These are phyloP conservation scores for Phytophthora crassamura DNA, from an alignment of 352 stramenopile species.

Conservation along the genomic window DNA sequence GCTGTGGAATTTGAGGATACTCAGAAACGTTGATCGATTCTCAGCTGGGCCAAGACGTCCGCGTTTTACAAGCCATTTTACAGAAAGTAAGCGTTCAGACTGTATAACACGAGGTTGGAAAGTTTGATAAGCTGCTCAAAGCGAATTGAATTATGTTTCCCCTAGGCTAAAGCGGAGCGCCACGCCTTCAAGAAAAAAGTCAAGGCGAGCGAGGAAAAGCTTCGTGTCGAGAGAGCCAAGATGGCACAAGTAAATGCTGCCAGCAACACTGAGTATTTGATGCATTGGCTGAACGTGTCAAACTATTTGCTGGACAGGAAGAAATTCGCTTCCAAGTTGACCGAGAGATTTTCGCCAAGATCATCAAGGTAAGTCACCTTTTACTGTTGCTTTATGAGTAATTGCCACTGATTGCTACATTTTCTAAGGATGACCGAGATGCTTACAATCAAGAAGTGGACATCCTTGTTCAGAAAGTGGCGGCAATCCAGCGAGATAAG, in stretches of 20 bases:
- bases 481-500: constrained; percentile 73
- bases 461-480: constrained; percentile 73
- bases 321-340: constrained; percentile 84
- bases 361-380: constrained; percentile 59
- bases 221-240: constrained; percentile 61
- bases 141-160: constrained; percentile 1
- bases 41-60: constrained; percentile 78
- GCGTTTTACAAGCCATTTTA: constrained; percentile 74
- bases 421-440: constrained; percentile 71
- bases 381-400: background rate
- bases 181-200: constrained; percentile 87
- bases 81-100: constrained; percentile 52
- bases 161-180: constrained; percentile 76
- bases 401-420: background rate
- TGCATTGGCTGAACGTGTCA: too few species aligned
- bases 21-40: background rate
- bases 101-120: background rate
- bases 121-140: background rate
- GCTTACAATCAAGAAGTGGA: constrained; percentile 79
- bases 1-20: background rate
- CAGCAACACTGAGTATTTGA: too few species aligned
- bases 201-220: constrained; percentile 64
- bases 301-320: constrained; percentile 39
- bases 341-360: constrained; percentile 87
- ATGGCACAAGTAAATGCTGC: constrained; percentile 65